Conservation (phyloP, 208 protist genomes). For the Leishmania arabica region DNA sequence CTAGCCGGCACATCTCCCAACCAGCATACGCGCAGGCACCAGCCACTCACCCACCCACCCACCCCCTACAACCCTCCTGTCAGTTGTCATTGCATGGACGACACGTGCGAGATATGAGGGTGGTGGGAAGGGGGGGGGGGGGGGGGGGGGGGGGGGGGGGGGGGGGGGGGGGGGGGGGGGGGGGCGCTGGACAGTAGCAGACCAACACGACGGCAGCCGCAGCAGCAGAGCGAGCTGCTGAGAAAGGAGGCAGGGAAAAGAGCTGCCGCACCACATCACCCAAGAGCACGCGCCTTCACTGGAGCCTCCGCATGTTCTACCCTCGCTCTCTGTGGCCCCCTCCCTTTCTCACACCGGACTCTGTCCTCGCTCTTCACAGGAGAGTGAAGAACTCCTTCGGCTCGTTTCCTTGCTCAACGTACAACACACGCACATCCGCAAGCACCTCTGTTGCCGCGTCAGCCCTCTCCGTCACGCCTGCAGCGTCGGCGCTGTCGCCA, state of each 20-base stretch:
- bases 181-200: background rate
- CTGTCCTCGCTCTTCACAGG: constrained; percentile 7
- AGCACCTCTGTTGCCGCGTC: background rate
- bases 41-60: background rate
- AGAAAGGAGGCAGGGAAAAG: background rate
- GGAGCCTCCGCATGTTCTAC: background rate
- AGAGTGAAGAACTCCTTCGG: constrained; percentile 72
- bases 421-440: constrained; percentile 31
- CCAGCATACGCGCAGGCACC: background rate
- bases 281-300: background rate
- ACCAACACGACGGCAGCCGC: background rate
- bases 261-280: background rate
- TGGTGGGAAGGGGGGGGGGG: background rate
- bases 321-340: background rate
- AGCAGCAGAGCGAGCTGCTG: background rate
- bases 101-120: constrained; percentile 4
- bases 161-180: too few species aligned
- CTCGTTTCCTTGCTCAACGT: constrained; percentile 68
- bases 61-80: background rate
- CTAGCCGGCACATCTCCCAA: background rate
- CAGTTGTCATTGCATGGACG: background rate
- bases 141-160: background rate
- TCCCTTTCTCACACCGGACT: background rate
- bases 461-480: background rate
- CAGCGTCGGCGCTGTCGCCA: background rate